Evolutionary conservation across 2,329 filamentous ascomycete genomes (phyloP).

Genomic region (Talaromyces verruculosus): DNA sequence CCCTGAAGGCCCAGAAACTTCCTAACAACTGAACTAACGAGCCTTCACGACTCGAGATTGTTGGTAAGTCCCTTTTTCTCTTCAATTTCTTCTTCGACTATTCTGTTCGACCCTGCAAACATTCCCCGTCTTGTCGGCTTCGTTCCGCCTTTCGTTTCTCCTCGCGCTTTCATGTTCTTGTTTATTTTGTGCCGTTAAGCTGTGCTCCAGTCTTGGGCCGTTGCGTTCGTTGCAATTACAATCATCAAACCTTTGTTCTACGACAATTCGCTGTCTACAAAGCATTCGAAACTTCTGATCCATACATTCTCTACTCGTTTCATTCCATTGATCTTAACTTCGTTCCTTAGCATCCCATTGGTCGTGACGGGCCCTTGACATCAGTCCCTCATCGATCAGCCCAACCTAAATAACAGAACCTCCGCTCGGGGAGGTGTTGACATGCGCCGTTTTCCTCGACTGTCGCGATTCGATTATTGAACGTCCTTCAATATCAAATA

Average conservation of each 20-base stretch:
- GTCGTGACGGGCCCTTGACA: conserved; percentile 17
- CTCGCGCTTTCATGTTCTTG: background rate
- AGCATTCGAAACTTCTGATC: background rate
- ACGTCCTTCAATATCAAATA: background rate
- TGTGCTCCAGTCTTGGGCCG: background rate
- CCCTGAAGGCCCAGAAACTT: conserved; percentile 11
- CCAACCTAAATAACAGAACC: conserved; percentile 1
- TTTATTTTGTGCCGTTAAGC: background rate
- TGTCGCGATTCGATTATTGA: background rate
- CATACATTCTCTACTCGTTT: conserved; percentile 6
- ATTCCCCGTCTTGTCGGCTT: background rate
- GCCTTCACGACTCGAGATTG: background rate
- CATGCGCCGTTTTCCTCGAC: conserved; percentile 10
- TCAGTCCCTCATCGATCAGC: conserved; percentile 2
- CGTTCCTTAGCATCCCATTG: background rate
- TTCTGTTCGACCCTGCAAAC: background rate
- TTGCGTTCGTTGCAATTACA: conserved; percentile 7
- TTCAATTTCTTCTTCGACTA: background rate
- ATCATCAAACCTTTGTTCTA: too few species aligned
- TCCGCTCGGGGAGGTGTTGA: conserved; percentile 2
- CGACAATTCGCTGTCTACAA: background rate
- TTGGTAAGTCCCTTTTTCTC: conserved; percentile 4
- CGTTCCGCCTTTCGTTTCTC: background rate
- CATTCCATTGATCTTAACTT: conserved; percentile 6
- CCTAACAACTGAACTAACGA: background rate